Percentiles rank a stretch among this genome's conserved stretches.
Conservation (phyloP, 202 grass and related monocot species). For the Brachypodium distachyon region DNA sequence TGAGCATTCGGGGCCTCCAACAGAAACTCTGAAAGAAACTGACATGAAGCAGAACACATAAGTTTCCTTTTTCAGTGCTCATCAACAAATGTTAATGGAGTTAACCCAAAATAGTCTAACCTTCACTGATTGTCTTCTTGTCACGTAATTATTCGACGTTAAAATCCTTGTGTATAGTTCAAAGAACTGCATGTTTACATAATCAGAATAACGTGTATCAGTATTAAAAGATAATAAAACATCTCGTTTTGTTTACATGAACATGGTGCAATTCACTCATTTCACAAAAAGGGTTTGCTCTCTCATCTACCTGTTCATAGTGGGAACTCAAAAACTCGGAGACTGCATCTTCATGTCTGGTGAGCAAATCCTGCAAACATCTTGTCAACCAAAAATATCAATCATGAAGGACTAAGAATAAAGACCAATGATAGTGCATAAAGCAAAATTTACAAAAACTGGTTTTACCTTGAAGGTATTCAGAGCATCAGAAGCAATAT, state of each 20-base stretch:
- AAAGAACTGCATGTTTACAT: conserved; percentile 76
- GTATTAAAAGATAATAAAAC: neutral
- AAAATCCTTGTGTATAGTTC: conserved; percentile 79
- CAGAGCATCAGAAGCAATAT: conserved; percentile 99
- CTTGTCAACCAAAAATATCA: conserved; percentile 26
- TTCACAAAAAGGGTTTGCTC: neutral
- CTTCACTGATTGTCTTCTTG: conserved; percentile 97
- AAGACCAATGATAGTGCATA: neutral
- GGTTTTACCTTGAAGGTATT: conserved; percentile 92
- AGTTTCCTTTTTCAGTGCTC: neutral
- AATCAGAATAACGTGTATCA: neutral
- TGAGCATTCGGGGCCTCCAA: conserved; percentile 85
- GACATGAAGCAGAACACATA: conserved; percentile 2
- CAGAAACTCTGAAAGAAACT: conserved; percentile 99
- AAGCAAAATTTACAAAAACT: conserved; percentile 6
- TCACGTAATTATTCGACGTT: conserved; percentile 92
- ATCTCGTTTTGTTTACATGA: neutral
- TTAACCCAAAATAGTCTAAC: conserved; percentile 36
- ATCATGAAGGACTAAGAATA: neutral
- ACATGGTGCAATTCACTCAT: neutral
- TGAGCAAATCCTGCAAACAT: conserved; percentile 89
- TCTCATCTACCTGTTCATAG: conserved; percentile 57
- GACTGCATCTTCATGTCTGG: conserved; percentile 78
- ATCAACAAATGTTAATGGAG: neutral
- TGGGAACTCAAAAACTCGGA: conserved; percentile 70